Conservation (phyloP, 2,329 filamentous ascomycete species). For the Orbilia javanica region DNA sequence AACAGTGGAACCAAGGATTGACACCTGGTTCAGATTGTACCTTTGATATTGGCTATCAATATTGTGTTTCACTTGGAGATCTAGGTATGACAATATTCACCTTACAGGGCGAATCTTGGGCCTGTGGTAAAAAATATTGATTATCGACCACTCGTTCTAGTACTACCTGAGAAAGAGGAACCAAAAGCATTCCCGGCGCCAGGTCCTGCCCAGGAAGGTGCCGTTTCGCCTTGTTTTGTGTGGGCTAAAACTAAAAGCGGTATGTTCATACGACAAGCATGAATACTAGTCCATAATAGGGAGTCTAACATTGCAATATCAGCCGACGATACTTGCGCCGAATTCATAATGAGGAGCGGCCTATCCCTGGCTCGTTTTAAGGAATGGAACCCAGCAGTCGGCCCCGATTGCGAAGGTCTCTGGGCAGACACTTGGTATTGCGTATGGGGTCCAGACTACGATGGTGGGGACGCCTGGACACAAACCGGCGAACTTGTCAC, state of each 20-base stretch:
- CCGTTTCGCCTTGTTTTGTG: constrained; percentile 32
- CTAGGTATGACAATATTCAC: constrained; percentile 11
- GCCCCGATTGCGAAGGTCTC: constrained; percentile 42
- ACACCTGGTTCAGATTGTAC: constrained; percentile 35
- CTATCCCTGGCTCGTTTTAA: constrained; percentile 45
- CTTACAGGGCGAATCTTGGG: neutral
- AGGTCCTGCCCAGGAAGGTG: constrained; percentile 37
- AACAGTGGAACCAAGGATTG: constrained; percentile 36
- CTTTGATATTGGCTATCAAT: constrained; percentile 40
- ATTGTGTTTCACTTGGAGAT: constrained; percentile 53
- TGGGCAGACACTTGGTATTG: constrained; percentile 43
- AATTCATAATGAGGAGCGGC: constrained; percentile 35
- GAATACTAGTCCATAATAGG: constrained; percentile 8
- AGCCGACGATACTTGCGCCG: constrained; percentile 42
- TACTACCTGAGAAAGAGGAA: constrained; percentile 35
- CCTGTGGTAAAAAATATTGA: constrained; percentile 8
- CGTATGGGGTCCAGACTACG: constrained; percentile 31
- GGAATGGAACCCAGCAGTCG: constrained; percentile 51
- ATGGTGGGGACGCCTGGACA: constrained; percentile 31
- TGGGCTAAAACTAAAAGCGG: constrained; percentile 27
- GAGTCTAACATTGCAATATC: constrained; percentile 32
- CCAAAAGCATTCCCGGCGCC: constrained; percentile 17
- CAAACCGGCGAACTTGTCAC: constrained; percentile 13
- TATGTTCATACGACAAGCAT: constrained; percentile 11
- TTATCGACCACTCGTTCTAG: constrained; percentile 25